Conservation (phyloP, 768 basidiomycete species). For the Lactarius akahatsu region DNA sequence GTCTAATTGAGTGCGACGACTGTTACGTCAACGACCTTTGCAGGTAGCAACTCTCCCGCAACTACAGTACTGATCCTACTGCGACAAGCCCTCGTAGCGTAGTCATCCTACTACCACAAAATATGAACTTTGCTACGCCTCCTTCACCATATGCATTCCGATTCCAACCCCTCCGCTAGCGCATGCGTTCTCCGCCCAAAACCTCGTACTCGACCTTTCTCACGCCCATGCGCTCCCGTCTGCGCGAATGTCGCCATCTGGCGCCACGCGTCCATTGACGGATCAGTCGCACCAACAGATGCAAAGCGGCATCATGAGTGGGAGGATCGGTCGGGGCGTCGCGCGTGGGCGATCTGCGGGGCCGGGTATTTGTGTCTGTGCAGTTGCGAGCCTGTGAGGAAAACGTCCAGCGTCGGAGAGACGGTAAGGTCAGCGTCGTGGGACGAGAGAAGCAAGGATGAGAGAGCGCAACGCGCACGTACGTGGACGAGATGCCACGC, state of each 20-base stretch:
- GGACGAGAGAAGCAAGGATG: no score
- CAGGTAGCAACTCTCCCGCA: no score
- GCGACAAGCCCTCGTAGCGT: no score
- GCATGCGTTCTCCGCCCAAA: conserved; percentile 71
- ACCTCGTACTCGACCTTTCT: no score
- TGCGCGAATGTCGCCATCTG: conserved; percentile 82
- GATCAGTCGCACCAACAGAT: conserved; percentile 62
- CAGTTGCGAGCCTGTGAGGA: conserved; percentile 55
- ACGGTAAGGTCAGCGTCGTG: conserved; percentile 43
- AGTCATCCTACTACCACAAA: no score
- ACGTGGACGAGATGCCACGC: conserved; percentile 73
- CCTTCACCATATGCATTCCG: conserved; percentile 46
- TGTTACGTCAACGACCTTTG: no score
- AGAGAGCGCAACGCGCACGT: conserved; percentile 43
- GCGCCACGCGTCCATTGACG: conserved; percentile 77
- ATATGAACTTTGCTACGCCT: neutral
- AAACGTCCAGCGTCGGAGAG: conserved; percentile 57
- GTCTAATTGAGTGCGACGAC: no score
- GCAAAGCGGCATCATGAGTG: conserved; percentile 73
- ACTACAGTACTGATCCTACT: no score
- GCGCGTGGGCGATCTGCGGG: conserved; percentile 64
- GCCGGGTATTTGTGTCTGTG: conserved; percentile 70
- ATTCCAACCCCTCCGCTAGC: conserved; percentile 91
- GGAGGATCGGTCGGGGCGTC: conserved; percentile 78
- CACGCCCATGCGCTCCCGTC: conserved; percentile 48